phyloP scores from a whole-genome alignment of 2,329 filamentous ascomycete genomes.

The Alternaria consortialis region DNA sequence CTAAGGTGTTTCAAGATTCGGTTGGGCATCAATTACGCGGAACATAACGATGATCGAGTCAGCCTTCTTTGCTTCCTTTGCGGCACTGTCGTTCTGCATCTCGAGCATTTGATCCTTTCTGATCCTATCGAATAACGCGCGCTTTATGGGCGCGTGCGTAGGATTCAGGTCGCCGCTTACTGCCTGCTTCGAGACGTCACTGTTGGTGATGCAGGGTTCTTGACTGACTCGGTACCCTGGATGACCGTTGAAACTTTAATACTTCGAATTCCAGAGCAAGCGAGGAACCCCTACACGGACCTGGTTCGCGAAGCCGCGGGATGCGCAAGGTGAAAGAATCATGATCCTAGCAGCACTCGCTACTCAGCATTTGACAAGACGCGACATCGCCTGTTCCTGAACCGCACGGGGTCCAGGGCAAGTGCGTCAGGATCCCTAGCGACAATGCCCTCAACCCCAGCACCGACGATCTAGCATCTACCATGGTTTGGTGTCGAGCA shows the following conservation, averaged over 20 bases:
- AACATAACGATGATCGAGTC: constrained; percentile 19
- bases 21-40: constrained; percentile 21
- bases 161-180: constrained; percentile 15
- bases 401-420: constrained; percentile 11
- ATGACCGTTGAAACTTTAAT: constrained; percentile 34
- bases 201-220: constrained; percentile 4
- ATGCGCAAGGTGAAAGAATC: constrained; percentile 15
- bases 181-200: constrained; percentile 12
- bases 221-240: constrained; percentile 27
- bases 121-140: constrained; percentile 32
- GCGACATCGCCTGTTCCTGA: constrained; percentile 15
- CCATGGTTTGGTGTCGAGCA: constrained; percentile 17
- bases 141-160: constrained; percentile 33
- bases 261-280: constrained; percentile 11
- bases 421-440: constrained; percentile 8
- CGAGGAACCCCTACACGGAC: constrained; percentile 15
- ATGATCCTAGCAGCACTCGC: constrained; percentile 18
- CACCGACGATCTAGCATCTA: constrained; percentile 21
- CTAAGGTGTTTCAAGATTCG: constrained; percentile 23
- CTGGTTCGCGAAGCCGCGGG: constrained; percentile 10
- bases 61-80: constrained; percentile 17
- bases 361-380: constrained; percentile 13
- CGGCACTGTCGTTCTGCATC: constrained; percentile 21
- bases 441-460: constrained; percentile 10
- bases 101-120: constrained; percentile 15